Evolutionary conservation across 805 yeast genomes (phyloP).

Genomic region (Barnettozyma californica): DNA sequence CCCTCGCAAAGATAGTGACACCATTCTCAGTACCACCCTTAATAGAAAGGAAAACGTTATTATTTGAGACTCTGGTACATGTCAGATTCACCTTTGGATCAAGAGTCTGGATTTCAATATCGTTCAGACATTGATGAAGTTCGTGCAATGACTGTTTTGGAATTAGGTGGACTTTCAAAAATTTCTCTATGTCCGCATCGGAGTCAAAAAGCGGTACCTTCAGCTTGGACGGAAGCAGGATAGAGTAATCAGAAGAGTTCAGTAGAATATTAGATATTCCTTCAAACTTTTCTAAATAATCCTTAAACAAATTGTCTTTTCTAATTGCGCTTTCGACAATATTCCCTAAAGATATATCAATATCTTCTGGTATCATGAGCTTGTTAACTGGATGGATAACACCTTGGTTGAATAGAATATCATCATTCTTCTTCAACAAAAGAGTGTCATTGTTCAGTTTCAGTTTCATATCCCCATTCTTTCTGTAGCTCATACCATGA

Average conservation of each 20-base stretch:
- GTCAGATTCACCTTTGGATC: constrained; percentile 40
- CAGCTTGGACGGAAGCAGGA: constrained; percentile 63
- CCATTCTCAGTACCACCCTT: constrained; percentile 50
- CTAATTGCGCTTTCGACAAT: constrained; percentile 48
- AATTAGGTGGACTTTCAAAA: constrained; percentile 65
- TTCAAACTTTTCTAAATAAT: constrained; percentile 40
- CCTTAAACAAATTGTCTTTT: constrained; percentile 36
- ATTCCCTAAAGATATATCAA: constrained; percentile 50
- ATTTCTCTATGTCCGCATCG: constrained; percentile 40
- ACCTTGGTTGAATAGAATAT: constrained; percentile 76
- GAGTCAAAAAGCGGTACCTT: constrained; percentile 44
- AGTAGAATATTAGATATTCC: constrained; percentile 40
- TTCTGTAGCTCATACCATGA: constrained; percentile 1
- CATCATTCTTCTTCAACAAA: constrained; percentile 38
- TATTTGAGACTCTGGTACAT: constrained; percentile 35
- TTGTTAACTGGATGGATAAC: constrained; percentile 68
- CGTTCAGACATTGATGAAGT: constrained; percentile 43
- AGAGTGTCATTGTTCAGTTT: constrained; percentile 22
- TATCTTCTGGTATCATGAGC: constrained; percentile 49
- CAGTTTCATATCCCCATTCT: constrained; percentile 18
- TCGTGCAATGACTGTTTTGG: constrained; percentile 47
- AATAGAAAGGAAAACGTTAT: constrained; percentile 31
- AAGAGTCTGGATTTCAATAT: constrained; percentile 37
- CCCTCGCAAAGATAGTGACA: constrained; percentile 54
- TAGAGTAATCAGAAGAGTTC: constrained; percentile 41